These are phyloP conservation scores for Camelina neglecta DNA, from an alignment of 345 rosid genomes.

Conservation along the genomic window DNA sequence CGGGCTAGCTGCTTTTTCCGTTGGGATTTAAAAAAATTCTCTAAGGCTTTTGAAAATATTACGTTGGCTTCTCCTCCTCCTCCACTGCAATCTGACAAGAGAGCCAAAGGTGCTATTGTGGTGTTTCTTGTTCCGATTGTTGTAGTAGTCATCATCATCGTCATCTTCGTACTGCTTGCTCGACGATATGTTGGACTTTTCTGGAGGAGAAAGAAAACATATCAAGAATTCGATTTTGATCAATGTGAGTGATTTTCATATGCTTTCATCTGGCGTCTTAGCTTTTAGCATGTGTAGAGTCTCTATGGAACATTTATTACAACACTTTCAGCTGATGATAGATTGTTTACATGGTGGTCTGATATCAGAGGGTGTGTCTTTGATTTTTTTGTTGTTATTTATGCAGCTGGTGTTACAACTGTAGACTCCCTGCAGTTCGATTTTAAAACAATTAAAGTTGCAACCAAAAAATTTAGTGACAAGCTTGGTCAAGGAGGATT, in stretches of 20 bases:
- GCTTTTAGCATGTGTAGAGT: neutral
- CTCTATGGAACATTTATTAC: neutral
- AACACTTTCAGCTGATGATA: neutral
- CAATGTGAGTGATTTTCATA: neutral
- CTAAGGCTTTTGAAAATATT: neutral
- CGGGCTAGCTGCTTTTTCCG: neutral
- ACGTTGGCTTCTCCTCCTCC: neutral
- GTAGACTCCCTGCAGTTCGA: slow-evolving; percentile 2
- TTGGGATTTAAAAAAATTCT: neutral
- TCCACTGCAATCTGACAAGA: neutral
- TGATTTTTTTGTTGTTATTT: neutral
- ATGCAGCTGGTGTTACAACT: slow-evolving; percentile 31
- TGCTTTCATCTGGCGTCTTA: too few relatives aligned
- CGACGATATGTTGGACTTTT: slow-evolving; percentile 5
- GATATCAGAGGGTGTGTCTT: neutral
- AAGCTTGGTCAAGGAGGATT: too few relatives aligned
- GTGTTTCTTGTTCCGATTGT: slow-evolving; percentile 2
- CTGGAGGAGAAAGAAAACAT: neutral
- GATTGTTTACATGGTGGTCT: neutral
- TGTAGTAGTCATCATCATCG: neutral
- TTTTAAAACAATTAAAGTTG: too few relatives aligned
- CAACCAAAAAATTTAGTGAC: too few relatives aligned
- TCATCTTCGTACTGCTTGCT: neutral
- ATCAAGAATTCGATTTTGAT: neutral
- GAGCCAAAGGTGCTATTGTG: neutral